Percentiles rank a stretch among this genome's conserved stretches.
These are phyloP conservation scores for Akanthomyces dipterigenus DNA, from an alignment of 2,329 filamentous ascomycete species.

Conservation along the genomic window DNA sequence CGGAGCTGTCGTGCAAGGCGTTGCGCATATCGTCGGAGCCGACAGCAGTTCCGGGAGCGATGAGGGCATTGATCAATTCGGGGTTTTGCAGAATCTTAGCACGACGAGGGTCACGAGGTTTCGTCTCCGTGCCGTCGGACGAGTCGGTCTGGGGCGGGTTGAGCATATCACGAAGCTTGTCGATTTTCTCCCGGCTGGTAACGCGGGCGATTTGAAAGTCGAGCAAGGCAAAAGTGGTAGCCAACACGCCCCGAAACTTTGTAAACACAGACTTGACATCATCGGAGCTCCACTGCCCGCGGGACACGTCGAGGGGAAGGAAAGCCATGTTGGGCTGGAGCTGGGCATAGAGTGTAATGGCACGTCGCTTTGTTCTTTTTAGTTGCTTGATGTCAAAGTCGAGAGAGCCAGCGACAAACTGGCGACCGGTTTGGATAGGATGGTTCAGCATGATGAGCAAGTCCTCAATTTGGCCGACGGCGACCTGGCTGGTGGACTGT, in stretches of 20 bases:
- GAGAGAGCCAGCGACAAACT: slow-evolving; percentile 16
- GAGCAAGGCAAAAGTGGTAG: slow-evolving; percentile 29
- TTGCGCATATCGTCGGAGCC: slow-evolving; percentile 26
- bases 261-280: slow-evolving; percentile 33
- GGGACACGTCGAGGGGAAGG: slow-evolving; percentile 39
- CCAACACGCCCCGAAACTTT: slow-evolving; percentile 28
- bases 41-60: slow-evolving; percentile 28
- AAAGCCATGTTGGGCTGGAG: slow-evolving; percentile 35
- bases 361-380: slow-evolving; percentile 19
- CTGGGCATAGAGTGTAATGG: slow-evolving; percentile 30
- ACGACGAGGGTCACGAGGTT: slow-evolving; percentile 15
- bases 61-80: slow-evolving; percentile 30
- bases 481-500: slow-evolving; percentile 39
- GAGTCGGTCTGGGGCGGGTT: background rate
- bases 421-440: slow-evolving; percentile 25
- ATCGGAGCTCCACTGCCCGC: slow-evolving; percentile 37
- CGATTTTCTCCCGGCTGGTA: slow-evolving; percentile 17
- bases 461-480: slow-evolving; percentile 28
- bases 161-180: background rate
- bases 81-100: slow-evolving; percentile 26
- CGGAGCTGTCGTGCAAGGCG: slow-evolving; percentile 24
- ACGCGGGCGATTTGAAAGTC: slow-evolving; percentile 35
- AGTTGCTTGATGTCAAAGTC: slow-evolving; percentile 22
- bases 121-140: slow-evolving; percentile 10
- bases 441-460: slow-evolving; percentile 25